Evolutionary conservation across 192 early-diverging fungal genomes (phyloP).

Genomic region (Lobosporangium transversale): DNA sequence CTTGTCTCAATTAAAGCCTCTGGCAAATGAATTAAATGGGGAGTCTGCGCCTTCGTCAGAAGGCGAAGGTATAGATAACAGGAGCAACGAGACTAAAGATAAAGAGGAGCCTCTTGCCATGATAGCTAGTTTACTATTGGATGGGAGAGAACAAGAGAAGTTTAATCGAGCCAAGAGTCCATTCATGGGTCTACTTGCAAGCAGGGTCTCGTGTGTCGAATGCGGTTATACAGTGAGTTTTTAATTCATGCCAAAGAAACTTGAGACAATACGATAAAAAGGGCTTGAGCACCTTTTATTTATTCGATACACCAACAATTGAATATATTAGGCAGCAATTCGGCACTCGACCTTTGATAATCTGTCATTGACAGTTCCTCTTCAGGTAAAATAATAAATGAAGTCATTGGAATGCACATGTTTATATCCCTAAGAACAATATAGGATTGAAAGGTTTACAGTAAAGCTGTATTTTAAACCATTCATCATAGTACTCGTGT

Average conservation of each 20-base stretch:
- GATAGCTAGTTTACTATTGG: slow-evolving; percentile 18
- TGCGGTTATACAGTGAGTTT: slow-evolving; percentile 69
- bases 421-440: too few relatives aligned
- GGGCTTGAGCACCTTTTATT: too few relatives aligned
- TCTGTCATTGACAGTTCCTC: slow-evolving; percentile 70
- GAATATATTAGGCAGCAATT: slow-evolving; percentile 63
- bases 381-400: slow-evolving; percentile 29
- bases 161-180: slow-evolving; percentile 59
- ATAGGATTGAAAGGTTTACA: too few relatives aligned
- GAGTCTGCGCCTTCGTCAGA: not conserved
- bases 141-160: slow-evolving; percentile 33
- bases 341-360: slow-evolving; percentile 80
- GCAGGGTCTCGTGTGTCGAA: slow-evolving; percentile 73
- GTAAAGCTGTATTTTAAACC: too few relatives aligned
- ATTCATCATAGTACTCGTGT: slow-evolving; percentile 56
- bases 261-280: too few relatives aligned
- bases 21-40: too few relatives aligned
- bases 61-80: not conserved
- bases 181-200: slow-evolving; percentile 72
- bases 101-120: not conserved
- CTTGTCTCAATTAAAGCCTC: not conserved
- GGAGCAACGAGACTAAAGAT: not conserved
- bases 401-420: too few relatives aligned
- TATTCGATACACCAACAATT: not conserved
- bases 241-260: not conserved